Evolutionary conservation across 1,284 basidiomycete species (phyloP).

Genomic region (Malassezia arunalokei): DNA sequence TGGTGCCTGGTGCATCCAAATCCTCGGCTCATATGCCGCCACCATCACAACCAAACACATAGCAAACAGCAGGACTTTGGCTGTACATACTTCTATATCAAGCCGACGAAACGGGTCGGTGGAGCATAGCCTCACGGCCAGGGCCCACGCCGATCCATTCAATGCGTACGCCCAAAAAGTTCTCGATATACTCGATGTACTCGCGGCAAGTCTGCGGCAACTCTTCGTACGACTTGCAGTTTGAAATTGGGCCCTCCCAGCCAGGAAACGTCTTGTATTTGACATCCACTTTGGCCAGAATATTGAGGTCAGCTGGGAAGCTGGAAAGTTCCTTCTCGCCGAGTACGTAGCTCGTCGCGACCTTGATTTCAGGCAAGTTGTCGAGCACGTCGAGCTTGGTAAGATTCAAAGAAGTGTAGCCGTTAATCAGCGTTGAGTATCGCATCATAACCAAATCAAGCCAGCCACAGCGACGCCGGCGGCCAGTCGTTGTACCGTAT

Average conservation of each 20-base stretch:
- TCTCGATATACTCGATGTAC: conserved; percentile 81
- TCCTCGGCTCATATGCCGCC: conserved; percentile 3
- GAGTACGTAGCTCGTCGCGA: conserved; percentile 68
- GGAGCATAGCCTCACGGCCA: conserved; percentile 65
- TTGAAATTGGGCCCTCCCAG: conserved; percentile 72
- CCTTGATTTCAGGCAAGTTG: conserved; percentile 71
- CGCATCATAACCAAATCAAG: conserved; percentile 88
- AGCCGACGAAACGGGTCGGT: conserved; percentile 12
- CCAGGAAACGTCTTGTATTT: conserved; percentile 81
- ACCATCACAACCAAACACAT: background rate
- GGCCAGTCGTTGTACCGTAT: conserved; percentile 82
- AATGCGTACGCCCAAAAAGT: conserved; percentile 64
- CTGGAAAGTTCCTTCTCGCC: conserved; percentile 66
- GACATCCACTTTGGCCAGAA: conserved; percentile 69
- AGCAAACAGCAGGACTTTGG: background rate
- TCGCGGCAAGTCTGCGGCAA: conserved; percentile 73
- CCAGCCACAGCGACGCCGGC: conserved; percentile 88
- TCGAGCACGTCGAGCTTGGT: conserved; percentile 94
- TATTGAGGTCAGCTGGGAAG: conserved; percentile 88
- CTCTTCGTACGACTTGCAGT: conserved; percentile 58
- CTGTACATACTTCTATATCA: background rate
- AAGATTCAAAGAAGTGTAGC: conserved; percentile 82
- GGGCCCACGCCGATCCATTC: conserved; percentile 88
- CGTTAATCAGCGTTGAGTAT: conserved; percentile 87
- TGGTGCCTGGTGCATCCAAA: conserved; percentile 21